Evolutionary conservation across 1,284 basidiomycete species (phyloP), one percentile per base, ranked within the genome.

Genomic region (Ceratobasidium sp.): DNA sequence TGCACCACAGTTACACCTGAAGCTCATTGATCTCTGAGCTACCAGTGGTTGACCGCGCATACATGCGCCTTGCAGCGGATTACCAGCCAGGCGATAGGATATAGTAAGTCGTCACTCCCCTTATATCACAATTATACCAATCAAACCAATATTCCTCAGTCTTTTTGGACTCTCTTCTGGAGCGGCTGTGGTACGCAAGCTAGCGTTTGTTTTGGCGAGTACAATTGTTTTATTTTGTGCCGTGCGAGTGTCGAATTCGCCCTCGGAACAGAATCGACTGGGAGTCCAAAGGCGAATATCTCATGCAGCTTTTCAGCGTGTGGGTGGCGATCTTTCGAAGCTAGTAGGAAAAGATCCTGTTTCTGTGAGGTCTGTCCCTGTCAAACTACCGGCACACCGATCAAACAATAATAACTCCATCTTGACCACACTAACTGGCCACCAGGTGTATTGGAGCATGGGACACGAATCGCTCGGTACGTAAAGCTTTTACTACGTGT

Each of bases 121-220:
- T 10, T 20, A 33, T 0, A 3, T 38, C 2, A 10, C 2, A 4
- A 12, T 33, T 33, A 13, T 13, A 59, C 26, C 3, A 33, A 4
- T 10, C 13, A 2, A 59, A 10, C 3, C 1, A 33, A 33, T 59
- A 5, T 33, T 7, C 1, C 33, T 1, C n/a, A 59, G 57, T 20
- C 57, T 59, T 20, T 59, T 59, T 38, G 57, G 57, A 20, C 13
- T 6, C 28, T 59, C 57, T 59, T 59, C 57, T 5, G 57, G 57
- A 10, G 57, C 57, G 1, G 57, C 38, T 13, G 57, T 59, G 13
- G 57, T 59, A 33, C 57, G 57, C 7, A 59, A 59, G n/a, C 26
- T 59, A 2, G 57, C 57, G 15, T 59, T 59, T n/a, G 57, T 59
- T 33, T 10, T 59, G 57, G 57, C 33, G 28, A 13, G 57, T 2